Percentiles rank a stretch among this genome's conserved stretches.
These are phyloP conservation scores for Petunia hybrid DNA, from an alignment of 305 asterid species.

Conservation along the genomic window DNA sequence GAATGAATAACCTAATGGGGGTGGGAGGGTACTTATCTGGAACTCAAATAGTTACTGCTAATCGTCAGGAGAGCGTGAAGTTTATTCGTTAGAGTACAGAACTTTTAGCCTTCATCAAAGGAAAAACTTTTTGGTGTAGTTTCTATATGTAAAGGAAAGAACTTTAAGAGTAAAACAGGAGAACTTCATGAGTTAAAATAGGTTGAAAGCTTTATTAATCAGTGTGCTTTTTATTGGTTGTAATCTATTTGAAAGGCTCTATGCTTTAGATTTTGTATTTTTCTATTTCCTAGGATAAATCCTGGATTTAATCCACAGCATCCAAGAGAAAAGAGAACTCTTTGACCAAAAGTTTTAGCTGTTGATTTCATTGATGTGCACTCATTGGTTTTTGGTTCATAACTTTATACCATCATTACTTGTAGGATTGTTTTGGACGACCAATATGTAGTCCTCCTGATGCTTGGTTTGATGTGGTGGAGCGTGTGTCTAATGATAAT, in stretches of 20 bases:
- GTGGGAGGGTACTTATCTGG: not conserved
- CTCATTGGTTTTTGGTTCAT: not conserved
- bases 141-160: not conserved
- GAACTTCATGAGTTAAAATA: constrained; percentile 16
- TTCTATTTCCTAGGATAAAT: not conserved
- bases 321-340: constrained; percentile 11
- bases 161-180: constrained; percentile 8
- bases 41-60: not conserved
- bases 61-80: not conserved
- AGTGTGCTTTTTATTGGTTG: not conserved
- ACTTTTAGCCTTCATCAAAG: too few relatives aligned
- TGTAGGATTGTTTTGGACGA: constrained; percentile 97
- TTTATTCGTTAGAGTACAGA: not conserved
- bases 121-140: too few relatives aligned
- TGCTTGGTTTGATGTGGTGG: constrained; percentile 99
- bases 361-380: not conserved
- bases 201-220: not conserved
- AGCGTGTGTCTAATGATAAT: constrained; percentile 89
- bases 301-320: not conserved
- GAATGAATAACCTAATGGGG: not conserved
- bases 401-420: constrained; percentile 29
- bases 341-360: not conserved
- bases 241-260: constrained; percentile 16
- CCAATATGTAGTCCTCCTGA: constrained; percentile 98
- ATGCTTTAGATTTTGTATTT: not conserved